phyloP scores from a whole-genome alignment of 306 rosid species.

The Cucurbita moschata region DNA sequence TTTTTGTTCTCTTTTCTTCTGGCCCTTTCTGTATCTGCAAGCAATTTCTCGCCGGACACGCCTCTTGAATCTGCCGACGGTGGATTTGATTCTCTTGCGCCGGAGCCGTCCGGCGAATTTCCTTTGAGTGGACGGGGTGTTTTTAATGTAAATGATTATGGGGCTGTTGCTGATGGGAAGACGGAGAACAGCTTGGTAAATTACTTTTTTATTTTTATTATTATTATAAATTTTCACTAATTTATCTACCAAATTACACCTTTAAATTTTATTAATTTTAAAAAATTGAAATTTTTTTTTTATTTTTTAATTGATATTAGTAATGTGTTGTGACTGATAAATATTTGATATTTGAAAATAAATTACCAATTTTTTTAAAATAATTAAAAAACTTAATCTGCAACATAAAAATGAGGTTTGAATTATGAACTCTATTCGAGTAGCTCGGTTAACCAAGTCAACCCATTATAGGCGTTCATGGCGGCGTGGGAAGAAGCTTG shows the following conservation, averaged over 20 bases:
- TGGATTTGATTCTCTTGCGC: neutral
- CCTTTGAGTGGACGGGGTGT: neutral
- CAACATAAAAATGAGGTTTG: too few species aligned
- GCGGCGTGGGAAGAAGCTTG: constrained; percentile 2
- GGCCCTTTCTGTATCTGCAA: neutral
- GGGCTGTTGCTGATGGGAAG: constrained; percentile 3
- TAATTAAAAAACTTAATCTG: too few species aligned
- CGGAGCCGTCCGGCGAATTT: neutral
- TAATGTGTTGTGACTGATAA: too few species aligned
- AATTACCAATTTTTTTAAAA: too few species aligned
- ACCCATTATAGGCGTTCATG: neutral
- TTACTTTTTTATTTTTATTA: neutral
- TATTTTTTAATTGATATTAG: too few species aligned
- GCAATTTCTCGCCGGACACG: neutral
- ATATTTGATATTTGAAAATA: too few species aligned
- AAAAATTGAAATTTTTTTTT: too few species aligned
- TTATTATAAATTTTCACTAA: too few species aligned
- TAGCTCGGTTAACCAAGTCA: too few species aligned
- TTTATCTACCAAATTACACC: too few species aligned
- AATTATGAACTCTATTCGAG: too few species aligned
- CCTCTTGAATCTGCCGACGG: neutral
- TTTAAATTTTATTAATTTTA: too few species aligned
- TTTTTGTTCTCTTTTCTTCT: neutral
- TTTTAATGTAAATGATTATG: constrained; percentile 1
- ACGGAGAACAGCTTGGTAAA: neutral